Evolutionary conservation across 495 filamentous ascomycete genomes (phyloP), one percentile per base, ranked within the genome.

Genomic region (Corynascus novoguineensis): DNA sequence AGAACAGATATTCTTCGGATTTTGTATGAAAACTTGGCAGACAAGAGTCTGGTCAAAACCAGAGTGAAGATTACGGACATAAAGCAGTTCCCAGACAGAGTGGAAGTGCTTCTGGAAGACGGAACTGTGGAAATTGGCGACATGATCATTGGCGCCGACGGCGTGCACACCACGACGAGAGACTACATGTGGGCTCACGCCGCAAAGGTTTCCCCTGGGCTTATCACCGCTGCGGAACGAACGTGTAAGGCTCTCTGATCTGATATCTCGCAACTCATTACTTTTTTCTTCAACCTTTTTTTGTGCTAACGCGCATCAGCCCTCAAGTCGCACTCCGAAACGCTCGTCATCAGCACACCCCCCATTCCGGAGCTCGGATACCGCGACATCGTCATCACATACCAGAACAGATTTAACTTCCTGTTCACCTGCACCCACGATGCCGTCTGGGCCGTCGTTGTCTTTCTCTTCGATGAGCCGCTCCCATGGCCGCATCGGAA

Each of bases 401-500:
- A 15, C 35, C 15, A 38, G 14, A 10, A 10, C 7, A 38, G 14
- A 4, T 12, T 12, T 12, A 4, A n/a, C 6, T 38, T n/a, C 35
- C 12, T 38, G 35, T 10, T 38, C 14, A n/a, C 35, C 5, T n/a
- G 21, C 4, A 2, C 40, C 0, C 40, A 21, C 17, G 21, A 21
- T 24, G 11, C 37, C 8, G 48, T 28, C 31, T 64, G 25, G 54
- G 62, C 58, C 54, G 62, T 64, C 55, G 48, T 62, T 19, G 51
- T 49, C 19, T 55, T 55, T 37, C 28, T 42, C 25, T 24, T 64
- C 42, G 54, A 60, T 59, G 75, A 55, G 63, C 65, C n/a, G 74
- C 59, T 32, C 34, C 42, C 24, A 2, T 40, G 25, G 11, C 27
- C 37, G 0, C 10, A 49, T 5, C 46, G 46, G 15, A 15, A n/a